These are phyloP conservation scores for Trypanosoma platydactyli DNA, from an alignment of 208 protist species.

Conservation along the genomic window DNA sequence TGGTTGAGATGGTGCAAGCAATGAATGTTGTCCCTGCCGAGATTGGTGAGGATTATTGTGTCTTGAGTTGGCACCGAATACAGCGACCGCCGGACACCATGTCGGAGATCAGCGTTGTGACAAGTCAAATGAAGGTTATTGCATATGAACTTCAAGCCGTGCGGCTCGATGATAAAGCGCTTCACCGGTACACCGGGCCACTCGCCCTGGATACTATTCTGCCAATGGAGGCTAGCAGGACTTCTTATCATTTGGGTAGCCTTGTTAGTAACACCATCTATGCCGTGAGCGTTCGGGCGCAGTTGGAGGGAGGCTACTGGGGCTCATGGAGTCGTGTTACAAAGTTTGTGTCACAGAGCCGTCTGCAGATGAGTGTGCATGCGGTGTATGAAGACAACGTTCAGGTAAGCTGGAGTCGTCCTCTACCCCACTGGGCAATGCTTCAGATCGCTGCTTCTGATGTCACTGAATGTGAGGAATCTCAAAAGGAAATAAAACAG, in stretches of 20 bases:
- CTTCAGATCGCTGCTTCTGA: neutral
- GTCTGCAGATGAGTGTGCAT: slow-evolving; percentile 68
- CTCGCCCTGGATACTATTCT: slow-evolving; percentile 60
- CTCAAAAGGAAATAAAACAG: neutral
- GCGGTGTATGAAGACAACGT: slow-evolving; percentile 76
- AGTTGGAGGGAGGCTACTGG: slow-evolving; percentile 73
- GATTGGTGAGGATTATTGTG: slow-evolving; percentile 91
- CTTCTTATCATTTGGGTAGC: slow-evolving; percentile 54
- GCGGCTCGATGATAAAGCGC: slow-evolving; percentile 58
- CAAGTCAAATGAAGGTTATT: slow-evolving; percentile 21
- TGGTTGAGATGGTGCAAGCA: slow-evolving; percentile 72
- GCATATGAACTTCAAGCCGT: slow-evolving; percentile 79
- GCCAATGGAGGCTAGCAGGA: slow-evolving; percentile 43
- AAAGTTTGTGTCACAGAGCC: slow-evolving; percentile 83
- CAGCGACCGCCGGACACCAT: slow-evolving; percentile 22
- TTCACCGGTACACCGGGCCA: slow-evolving; percentile 49
- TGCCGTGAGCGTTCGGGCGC: slow-evolving; percentile 71
- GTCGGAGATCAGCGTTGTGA: slow-evolving; percentile 25
- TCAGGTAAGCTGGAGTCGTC: slow-evolving; percentile 74
- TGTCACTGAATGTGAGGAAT: neutral
- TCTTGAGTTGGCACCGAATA: slow-evolving; percentile 76
- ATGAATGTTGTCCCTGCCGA: slow-evolving; percentile 75
- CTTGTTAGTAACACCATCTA: slow-evolving; percentile 88
- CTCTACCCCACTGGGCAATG: slow-evolving; percentile 43
- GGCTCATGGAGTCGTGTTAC: slow-evolving; percentile 82